Conservation (phyloP, 495 filamentous ascomycete species). For the Cercophora samala region DNA sequence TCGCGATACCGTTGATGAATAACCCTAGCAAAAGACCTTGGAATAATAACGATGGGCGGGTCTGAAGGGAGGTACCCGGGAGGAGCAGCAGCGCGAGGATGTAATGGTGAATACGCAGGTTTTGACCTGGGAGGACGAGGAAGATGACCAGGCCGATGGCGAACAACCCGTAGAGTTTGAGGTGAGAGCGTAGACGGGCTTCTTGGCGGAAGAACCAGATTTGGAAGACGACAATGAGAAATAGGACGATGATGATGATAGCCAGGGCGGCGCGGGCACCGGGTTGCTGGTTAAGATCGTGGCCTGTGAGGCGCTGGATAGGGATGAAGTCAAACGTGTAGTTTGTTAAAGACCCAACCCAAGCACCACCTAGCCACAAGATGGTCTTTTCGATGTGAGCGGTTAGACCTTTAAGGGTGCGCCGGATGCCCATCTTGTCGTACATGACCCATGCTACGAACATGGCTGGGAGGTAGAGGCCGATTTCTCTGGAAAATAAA, state of each 20-base stretch:
- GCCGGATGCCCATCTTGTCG: slow-evolving; percentile 53
- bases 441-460: slow-evolving; percentile 75
- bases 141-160: slow-evolving; percentile 58
- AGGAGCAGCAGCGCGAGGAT: slow-evolving; percentile 79
- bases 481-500: slow-evolving; percentile 65
- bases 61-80: slow-evolving; percentile 80
- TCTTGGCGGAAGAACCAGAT: slow-evolving; percentile 70
- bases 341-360: slow-evolving; percentile 78
- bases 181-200: slow-evolving; percentile 61
- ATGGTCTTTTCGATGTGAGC: slow-evolving; percentile 70
- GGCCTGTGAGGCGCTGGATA: slow-evolving; percentile 68
- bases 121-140: slow-evolving; percentile 67
- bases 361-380: slow-evolving; percentile 70
- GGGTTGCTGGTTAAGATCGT: slow-evolving; percentile 73
- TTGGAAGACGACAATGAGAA: slow-evolving; percentile 59
- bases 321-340: slow-evolving; percentile 83
- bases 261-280: slow-evolving; percentile 70
- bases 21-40: slow-evolving; percentile 87
- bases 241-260: slow-evolving; percentile 60
- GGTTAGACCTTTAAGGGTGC: slow-evolving; percentile 52
- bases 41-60: slow-evolving; percentile 70
- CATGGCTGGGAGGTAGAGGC: slow-evolving; percentile 70
- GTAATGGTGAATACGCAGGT: slow-evolving; percentile 94
- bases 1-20: slow-evolving; percentile 86
- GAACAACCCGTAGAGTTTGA: slow-evolving; percentile 65